Conservation (phyloP, 805 yeast genomes). For the Ogataea philodendri region DNA sequence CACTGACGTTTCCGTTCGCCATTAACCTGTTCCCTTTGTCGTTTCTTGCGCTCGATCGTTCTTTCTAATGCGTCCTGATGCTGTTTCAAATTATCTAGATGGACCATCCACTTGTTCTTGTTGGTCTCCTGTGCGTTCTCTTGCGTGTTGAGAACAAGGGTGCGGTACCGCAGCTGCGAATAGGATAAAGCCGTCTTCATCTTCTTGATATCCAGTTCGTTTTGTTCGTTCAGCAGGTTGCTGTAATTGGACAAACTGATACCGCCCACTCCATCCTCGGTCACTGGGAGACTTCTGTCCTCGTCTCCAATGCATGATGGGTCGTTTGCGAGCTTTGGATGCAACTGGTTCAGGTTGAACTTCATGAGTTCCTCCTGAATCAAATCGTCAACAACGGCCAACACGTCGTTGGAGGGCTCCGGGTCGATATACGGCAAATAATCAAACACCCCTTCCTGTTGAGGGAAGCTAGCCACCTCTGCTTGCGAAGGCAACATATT, state of each 20-base stretch:
- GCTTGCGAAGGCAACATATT: slow-evolving; percentile 6
- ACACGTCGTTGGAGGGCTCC: slow-evolving; percentile 21
- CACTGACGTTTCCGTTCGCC: slow-evolving; percentile 43
- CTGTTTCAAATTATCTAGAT: slow-evolving; percentile 35
- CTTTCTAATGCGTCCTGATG: slow-evolving; percentile 30
- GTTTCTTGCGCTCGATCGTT: slow-evolving; percentile 36
- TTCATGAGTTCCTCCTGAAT: slow-evolving; percentile 23
- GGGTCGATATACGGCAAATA: slow-evolving; percentile 27
- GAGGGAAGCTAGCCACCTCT: slow-evolving; percentile 1
- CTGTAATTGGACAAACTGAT: slow-evolving; percentile 21
- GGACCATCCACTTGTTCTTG: slow-evolving; percentile 38
- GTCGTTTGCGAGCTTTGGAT: slow-evolving; percentile 12
- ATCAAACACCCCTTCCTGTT: slow-evolving; percentile 17
- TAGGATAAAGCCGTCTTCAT: slow-evolving; percentile 41
- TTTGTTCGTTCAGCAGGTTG: slow-evolving; percentile 16
- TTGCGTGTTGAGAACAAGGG: slow-evolving; percentile 33
- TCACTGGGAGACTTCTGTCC: slow-evolving; percentile 6
- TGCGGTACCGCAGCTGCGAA: slow-evolving; percentile 39
- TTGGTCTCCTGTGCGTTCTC: slow-evolving; percentile 12
- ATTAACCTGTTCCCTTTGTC: slow-evolving; percentile 44
- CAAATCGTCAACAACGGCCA: slow-evolving; percentile 21
- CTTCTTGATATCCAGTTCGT: slow-evolving; percentile 20
- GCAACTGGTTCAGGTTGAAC: slow-evolving; percentile 14
- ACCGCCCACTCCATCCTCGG: slow-evolving; percentile 16
- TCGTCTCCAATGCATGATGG: background rate